phyloP scores from a whole-genome alignment of 352 stramenopile genomes.

The Pythium chondricola region DNA sequence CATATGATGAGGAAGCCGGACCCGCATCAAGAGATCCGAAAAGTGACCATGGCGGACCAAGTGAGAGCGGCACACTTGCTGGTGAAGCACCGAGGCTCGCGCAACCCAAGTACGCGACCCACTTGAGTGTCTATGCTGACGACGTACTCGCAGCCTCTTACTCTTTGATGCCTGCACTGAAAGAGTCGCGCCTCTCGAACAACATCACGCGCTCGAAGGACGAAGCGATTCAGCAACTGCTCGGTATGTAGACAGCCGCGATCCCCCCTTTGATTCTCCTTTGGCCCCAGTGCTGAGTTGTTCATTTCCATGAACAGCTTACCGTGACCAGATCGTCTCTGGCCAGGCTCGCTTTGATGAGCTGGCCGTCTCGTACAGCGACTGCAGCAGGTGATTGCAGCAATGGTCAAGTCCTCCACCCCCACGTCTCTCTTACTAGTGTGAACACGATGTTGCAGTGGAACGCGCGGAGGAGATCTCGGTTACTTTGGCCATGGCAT shows the following conservation, averaged over 20 bases:
- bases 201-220: conserved; percentile 90
- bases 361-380: conserved; percentile 75
- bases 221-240: conserved; percentile 83
- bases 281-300: too few species aligned
- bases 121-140: too few species aligned
- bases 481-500: conserved; percentile 82
- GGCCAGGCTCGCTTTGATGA: conserved; percentile 75
- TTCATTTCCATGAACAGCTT: conserved; percentile 23
- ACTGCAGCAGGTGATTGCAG: conserved; percentile 79
- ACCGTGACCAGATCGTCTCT: conserved; percentile 77
- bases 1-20: too few species aligned
- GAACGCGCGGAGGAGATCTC: conserved; percentile 85
- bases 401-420: too few species aligned
- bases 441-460: conserved; percentile 40
- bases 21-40: not conserved
- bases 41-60: conserved; percentile 48
- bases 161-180: not conserved
- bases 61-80: conserved; percentile 89
- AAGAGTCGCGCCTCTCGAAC: conserved; percentile 83
- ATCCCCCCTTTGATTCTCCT: too few species aligned
- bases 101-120: conserved; percentile 64
- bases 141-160: too few species aligned
- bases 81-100: conserved; percentile 93
- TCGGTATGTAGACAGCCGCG: conserved; percentile 25
- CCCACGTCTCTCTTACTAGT: too few species aligned